Conservation (phyloP, 495 filamentous ascomycete species). For the Cetradonia linearis region DNA sequence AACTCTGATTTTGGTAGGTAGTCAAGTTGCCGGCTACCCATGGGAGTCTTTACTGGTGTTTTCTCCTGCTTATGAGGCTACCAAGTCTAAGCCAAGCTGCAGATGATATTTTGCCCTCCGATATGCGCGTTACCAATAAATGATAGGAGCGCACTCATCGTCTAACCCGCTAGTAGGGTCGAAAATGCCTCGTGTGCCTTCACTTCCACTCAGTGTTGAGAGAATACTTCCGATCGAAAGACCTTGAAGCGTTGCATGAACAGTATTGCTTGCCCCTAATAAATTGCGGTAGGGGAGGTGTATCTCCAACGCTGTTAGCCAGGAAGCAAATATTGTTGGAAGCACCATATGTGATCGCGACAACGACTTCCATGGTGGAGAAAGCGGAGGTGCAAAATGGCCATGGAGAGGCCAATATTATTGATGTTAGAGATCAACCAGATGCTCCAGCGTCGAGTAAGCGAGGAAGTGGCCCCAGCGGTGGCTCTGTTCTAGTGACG, state of each 20-base stretch:
- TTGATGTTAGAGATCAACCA: background rate
- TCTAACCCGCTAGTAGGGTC: background rate
- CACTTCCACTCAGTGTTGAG: background rate
- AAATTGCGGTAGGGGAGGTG: background rate
- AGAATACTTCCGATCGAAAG: background rate
- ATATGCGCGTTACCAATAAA: background rate
- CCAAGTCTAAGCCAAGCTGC: background rate
- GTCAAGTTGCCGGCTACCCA: background rate
- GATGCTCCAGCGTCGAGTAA: background rate
- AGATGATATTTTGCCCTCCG: background rate
- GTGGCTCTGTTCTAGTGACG: background rate
- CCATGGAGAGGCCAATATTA: too few relatives aligned
- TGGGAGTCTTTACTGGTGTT: background rate
- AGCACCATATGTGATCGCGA: background rate
- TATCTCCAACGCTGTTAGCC: background rate
- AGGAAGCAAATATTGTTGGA: background rate
- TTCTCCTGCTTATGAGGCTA: too few relatives aligned
- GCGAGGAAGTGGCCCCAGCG: background rate
- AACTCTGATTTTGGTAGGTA: background rate
- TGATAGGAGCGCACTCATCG: constrained; percentile 9
- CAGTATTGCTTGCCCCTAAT: background rate
- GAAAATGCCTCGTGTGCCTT: constrained; percentile 6
- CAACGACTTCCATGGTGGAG: background rate
- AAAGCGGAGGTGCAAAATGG: background rate
- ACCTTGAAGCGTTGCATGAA: background rate